Conservation (phyloP, 139 green algal genomes). For the Tetraselmis striata region DNA sequence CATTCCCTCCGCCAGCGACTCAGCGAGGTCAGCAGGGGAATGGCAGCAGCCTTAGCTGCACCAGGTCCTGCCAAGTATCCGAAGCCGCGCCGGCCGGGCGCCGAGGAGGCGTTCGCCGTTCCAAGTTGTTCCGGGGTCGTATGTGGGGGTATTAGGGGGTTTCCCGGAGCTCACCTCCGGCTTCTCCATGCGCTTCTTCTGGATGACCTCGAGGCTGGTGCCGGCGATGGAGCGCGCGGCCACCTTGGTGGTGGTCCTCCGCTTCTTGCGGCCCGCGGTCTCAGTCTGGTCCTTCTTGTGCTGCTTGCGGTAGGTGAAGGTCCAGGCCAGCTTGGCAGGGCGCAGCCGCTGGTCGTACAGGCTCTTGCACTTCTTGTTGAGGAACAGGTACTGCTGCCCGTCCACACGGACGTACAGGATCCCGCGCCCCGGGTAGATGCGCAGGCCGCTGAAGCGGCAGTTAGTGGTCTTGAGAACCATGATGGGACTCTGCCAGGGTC, state of each 20-base stretch:
- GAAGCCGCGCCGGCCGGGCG: too few species aligned
- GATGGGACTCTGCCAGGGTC: constrained; percentile 10
- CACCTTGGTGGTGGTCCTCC: constrained; percentile 50
- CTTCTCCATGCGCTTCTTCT: constrained; percentile 87
- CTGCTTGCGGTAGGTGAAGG: constrained; percentile 84
- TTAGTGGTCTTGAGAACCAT: constrained; percentile 64
- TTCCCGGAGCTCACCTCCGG: constrained; percentile 47
- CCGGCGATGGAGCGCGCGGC: constrained; percentile 74
- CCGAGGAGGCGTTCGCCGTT: too few species aligned
- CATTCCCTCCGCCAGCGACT: too few species aligned
- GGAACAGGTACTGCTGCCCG: constrained; percentile 90
- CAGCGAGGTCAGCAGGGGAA: too few species aligned
- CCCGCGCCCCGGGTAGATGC: constrained; percentile 93
- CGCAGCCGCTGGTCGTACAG: constrained; percentile 87
- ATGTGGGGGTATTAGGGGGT: too few species aligned
- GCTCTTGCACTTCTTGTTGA: constrained; percentile 88
- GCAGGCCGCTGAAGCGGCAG: constrained; percentile 96
- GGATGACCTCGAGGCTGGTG: constrained; percentile 85
- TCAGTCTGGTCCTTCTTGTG: constrained; percentile 91
- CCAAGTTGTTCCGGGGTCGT: too few species aligned
- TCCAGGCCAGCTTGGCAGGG: constrained; percentile 97
- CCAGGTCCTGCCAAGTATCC: too few species aligned
- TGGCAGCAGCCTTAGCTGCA: too few species aligned
- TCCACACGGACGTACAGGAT: constrained; percentile 87
- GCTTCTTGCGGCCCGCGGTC: constrained; percentile 81